Evolutionary conservation across 345 rosid species (phyloP), one percentile per base, ranked within the genome.

Genomic region (Adansonia digitata): DNA sequence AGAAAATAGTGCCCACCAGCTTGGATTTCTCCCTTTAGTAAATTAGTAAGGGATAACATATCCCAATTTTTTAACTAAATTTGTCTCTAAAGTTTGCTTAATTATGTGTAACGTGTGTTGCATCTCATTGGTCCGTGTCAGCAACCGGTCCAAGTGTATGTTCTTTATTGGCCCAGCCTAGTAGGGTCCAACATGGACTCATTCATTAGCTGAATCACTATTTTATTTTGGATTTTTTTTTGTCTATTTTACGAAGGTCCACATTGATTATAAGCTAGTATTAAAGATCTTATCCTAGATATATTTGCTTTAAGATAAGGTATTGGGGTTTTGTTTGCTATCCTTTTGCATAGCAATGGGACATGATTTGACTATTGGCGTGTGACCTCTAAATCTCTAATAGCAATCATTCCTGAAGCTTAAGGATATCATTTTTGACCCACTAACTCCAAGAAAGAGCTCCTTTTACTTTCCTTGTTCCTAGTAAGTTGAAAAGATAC

Each of bases 311-410:
- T 59, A 5, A 59, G 91, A 88, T 84, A 81, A 88, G 84, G 84
- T 74, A 10, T 73, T 48, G 74, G 83, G 77, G 78, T 75, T 75
- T 60, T 34, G 72, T 3, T 45, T 84, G 89, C 80, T 70, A 63
- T 60, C 74, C 88, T 88, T 86, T 82, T 74, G 72, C 80, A 81
- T 78, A 82, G 82, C 90, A 83, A 60, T 27, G 67, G 78, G 80
- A 82, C 89, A 76, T 74, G 88, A 81, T 79, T 76, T 4, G 83
- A 78, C 74, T 26, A 7, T 10, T 34, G 75, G 76, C 78, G 15
- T 39, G 13, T 57, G 80, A 85, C 84, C 71, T 51, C 68, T 49
- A 68, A 9, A 26, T 46, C 61, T 74, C 43, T 17, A 29, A 15
- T 73, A 57, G 27, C 51, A 64, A 74, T 74, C 29, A 66, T 76